Base-by-base conservation (phyloP, 495 filamentous ascomycete species). In the Aspergillus coremiiformis region DNA sequence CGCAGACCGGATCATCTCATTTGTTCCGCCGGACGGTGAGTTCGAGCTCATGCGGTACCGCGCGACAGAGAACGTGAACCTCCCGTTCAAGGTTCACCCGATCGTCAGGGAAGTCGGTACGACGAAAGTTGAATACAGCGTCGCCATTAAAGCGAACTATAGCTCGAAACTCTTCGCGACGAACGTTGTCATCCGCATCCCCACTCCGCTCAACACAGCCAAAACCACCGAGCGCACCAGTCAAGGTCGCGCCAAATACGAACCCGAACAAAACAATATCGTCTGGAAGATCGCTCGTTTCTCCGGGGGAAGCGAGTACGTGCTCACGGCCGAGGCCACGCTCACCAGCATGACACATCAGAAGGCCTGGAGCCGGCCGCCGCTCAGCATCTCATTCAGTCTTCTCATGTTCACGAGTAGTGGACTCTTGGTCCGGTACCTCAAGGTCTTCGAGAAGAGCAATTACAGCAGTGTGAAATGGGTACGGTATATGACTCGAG, bases 31-130 rank as follows among this genome's bases (percentile, higher is more conserved):
- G 22, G 94, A 99, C 71, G 94, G 94, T 55, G 92, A 96, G 61
- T 99, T 99, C 70, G 94, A 99, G 74, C 80, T 99, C 50, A 99
- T 99, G 94, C 85, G 90, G 19, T 99, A 99, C 73, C 89, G 94
- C 55, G 92, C 94, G n/a, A 97, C 93, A 19, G 94, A 99, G 68
- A 97, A 99, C 63, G 92, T 99, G 65, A 99, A 99, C 66, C 78
- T 99, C 14, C 94, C 94, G 7, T 99, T 99, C 80, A 96, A 95
- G 68, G 90, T 99, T 47, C 94, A 97, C 65, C 91, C 91, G 54
- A 99, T 96, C 60, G 93, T 99, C 60, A 94, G 95, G 64, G 94
- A 99, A 67, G 80, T 96, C 47, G 90, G 92, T 57, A 95, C 91
- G 61, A 95, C 91, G 14, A 97, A 96, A 69, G 94, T 99, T 49